Evolutionary conservation across 768 basidiomycete species (phyloP), one percentile per base, ranked within the genome.

Genomic region (Kwoniella dendrophila): DNA sequence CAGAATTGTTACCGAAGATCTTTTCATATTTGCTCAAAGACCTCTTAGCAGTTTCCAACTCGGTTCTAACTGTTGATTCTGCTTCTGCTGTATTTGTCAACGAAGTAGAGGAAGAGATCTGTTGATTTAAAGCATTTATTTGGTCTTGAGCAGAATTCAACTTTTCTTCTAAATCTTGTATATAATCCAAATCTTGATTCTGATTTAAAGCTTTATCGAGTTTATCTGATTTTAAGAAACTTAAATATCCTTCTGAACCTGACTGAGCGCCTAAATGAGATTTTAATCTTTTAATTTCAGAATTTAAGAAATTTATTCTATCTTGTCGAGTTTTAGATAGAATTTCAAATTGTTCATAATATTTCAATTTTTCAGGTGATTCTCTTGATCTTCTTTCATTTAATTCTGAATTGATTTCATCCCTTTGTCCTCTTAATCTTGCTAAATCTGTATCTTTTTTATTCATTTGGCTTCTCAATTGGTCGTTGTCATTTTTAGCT

Each of bases 241-340:
- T 79, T 78, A 93, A 82, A 33, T 92, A 81, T 50, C 91, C 88
- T 63, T 86, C 85, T 24, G 88, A 83, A 33, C 34, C 86, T 1
- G 84, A 82, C 27, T 86, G 80, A 0, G 90, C 90, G 20, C 90
- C 92, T n/a, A 94, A 81, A 30, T 85, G 84, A 16, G 88, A 83
- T 76, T 88, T 90, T 65, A 88, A 82, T 24, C 92, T 83, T 41
- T 81, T 83, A 11, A 89, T 80, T 76, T 97, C 92, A 1, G 88
- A 88, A 63, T 86, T 81, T 26, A 95, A 75, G 29, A 86, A 84
- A 12, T 76, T 74, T 44, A 97, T 86, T 38, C 92, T 88, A 62
- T 89, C 89, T 86, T 92, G 63, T 47, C 72, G 55, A 7, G 86
- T 84, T 54, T 87, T 86, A 5, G 85, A 84, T 29, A 93, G 79